Base-by-base conservation (phyloP, 208 protist species). In the Wallacemonas rigidus region DNA sequence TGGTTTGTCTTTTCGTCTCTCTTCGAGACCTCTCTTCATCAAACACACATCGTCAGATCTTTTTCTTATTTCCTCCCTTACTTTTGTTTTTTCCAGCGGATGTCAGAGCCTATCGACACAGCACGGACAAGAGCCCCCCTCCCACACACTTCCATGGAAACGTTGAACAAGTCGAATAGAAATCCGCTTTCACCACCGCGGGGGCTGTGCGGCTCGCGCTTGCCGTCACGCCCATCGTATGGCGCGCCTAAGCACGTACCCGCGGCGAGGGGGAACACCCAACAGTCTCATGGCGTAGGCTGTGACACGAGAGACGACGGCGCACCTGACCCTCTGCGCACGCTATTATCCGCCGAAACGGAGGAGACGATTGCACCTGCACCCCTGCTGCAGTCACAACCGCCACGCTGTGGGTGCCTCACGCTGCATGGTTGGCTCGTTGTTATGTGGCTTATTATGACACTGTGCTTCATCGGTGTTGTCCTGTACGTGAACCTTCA, bases 401-500 rank as follows among this genome's bases (percentile, higher is more conserved):
- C 57, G 7, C 38, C 38, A 4, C 36, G 17, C 36, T 63, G 38
- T 38, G 8, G n/a, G 9, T 44, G 39, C 57, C 36, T 26, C 36
- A 63, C 57, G 7, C 57, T 63, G 8, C n/a, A 26, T 44, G 57
- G 5, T 40, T 63, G n/a, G 17, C 39, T 63, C 17, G 7, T 38
- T 5, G 44, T 44, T 38, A 57, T 74, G n/a, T 81, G 71, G 71
- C 43, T 55, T 1, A 6, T 53, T 3, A 58, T 53, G 41, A 69
- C 71, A 6, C 35, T 62, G n/a, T 71, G 51, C 65, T 45, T 81
- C 26, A n/a, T 74, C 8, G 67, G 48, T 1, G 67, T 76, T 2
- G 15, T 81, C 2, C 6, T 70, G 7, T 81, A 76, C 40, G 61
- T 81, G 12, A 81, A 81, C 39, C 11, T 81, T 2, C 39, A 76